phyloP scores from a whole-genome alignment of 2,329 filamentous ascomycete species.

The Blastomyces silverae region DNA sequence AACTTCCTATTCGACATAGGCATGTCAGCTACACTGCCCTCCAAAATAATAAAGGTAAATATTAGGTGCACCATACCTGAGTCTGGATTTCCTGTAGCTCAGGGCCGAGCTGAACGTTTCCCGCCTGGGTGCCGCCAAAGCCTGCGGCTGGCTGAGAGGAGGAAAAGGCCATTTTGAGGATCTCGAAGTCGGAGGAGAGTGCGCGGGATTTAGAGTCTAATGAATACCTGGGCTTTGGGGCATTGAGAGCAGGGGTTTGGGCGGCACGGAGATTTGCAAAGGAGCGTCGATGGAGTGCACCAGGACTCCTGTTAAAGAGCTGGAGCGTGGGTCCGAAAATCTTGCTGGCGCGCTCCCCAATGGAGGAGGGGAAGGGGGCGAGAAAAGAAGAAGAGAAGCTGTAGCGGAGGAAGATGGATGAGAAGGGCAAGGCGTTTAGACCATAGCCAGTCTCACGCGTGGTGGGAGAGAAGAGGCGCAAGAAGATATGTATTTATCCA shows the following conservation, averaged over 20 bases:
- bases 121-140: constrained; percentile 39
- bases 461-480: background rate
- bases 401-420: background rate
- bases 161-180: constrained; percentile 56
- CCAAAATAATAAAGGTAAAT: constrained; percentile 1
- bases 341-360: constrained; percentile 30
- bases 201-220: constrained; percentile 34
- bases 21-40: background rate
- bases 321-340: constrained; percentile 42
- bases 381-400: constrained; percentile 22
- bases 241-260: constrained; percentile 36
- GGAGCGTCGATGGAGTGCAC: constrained; percentile 39
- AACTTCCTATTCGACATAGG: constrained; percentile 50
- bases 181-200: constrained; percentile 35
- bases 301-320: constrained; percentile 40
- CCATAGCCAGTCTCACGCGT: background rate
- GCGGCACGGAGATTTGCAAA: constrained; percentile 32
- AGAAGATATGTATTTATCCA: background rate
- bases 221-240: constrained; percentile 29
- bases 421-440: background rate
- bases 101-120: constrained; percentile 49
- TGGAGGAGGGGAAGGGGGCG: constrained; percentile 5
- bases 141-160: constrained; percentile 50
- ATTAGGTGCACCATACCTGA: constrained; percentile 52
- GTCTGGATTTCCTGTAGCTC: constrained; percentile 73